Evolutionary conservation across 108 stramenopile species (phyloP).

Genomic region (Skeletonema marinoi): DNA sequence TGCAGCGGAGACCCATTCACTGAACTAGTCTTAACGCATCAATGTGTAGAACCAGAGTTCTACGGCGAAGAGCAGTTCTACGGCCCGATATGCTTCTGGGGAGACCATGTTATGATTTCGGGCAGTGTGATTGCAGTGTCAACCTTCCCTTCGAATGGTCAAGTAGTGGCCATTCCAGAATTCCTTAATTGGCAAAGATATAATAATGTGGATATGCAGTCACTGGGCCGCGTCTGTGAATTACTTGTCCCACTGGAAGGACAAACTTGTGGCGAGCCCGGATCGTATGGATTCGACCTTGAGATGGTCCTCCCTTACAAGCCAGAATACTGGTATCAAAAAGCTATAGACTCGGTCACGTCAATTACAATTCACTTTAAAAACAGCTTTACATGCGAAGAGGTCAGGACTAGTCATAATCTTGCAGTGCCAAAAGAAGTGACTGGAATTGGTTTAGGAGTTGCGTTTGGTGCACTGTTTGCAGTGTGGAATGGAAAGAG

Average conservation of each 20-base stretch:
- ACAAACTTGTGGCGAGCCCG: not conserved
- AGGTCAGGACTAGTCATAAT: not conserved
- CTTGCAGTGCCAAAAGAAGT: not conserved
- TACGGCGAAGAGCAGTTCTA: not conserved
- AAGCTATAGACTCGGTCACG: not conserved
- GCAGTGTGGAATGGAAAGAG: not conserved
- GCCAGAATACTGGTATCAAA: not conserved
- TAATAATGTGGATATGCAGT: not conserved
- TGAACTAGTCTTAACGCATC: not conserved
- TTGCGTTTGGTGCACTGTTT: not conserved
- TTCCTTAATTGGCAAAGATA: not conserved
- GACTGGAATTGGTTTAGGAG: not conserved
- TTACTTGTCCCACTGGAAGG: not conserved
- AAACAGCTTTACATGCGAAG: not conserved
- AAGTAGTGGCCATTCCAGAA: not conserved
- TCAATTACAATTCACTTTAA: not conserved
- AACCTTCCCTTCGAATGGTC: not conserved
- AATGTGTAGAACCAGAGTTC: not conserved
- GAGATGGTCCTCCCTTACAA: not conserved
- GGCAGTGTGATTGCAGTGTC: not conserved
- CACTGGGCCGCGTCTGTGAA: not conserved
- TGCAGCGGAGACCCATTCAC: constrained; percentile 1
- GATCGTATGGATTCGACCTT: not conserved
- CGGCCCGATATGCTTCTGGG: not conserved
- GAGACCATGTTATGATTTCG: not conserved